Base-by-base conservation (phyloP, 306 rosid genomes). In the Lotus japonicus region DNA sequence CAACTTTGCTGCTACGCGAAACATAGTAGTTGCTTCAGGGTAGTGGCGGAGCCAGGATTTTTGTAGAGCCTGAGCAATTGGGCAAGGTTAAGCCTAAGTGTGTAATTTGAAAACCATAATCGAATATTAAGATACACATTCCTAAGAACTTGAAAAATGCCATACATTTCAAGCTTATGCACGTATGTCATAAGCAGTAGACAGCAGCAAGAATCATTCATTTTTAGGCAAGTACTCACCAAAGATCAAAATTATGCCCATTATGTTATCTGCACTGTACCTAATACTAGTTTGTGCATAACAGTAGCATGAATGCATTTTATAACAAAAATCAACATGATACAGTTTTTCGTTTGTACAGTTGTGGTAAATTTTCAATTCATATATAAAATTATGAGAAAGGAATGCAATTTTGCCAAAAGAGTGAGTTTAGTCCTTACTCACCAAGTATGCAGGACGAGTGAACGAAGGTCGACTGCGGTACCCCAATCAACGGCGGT, bases 401-500 rank as follows among this genome's bases (percentile, higher is more conserved):
- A 43, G 14, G 15, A 49, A 56, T 23, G 7, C 44, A 63, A 52
- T 28, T 77, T 61, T 67, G 6, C 4, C 10, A 69, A 19, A 23
- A 45, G n/a, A n/a, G n/a, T n/a, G 26, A 58, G 39, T 58, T 11
- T 71, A 49, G 70, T 7, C 48, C 60, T 62, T 52, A 58, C 16
- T 74, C 46, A 92, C 98, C 95, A 70, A 4, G 70, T 92, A 92
- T 64, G 95, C 96, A 58, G 87, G 65, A 54, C 73, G 80, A 73
- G 98, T 92, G n/a, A n/a, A n/a, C n/a, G n/a, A n/a, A n/a, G n/a
- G n/a, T n/a, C n/a, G n/a, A n/a, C n/a, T n/a, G n/a, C n/a, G n/a
- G n/a, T n/a, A n/a, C n/a, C n/a, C n/a, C n/a, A n/a, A n/a, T n/a
- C n/a, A n/a, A n/a, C n/a, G n/a, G n/a, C n/a, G n/a, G n/a, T n/a